phyloP scores from a whole-genome alignment of 2,329 filamentous ascomycete genomes.

The Hypoxylon rubiginosum region DNA sequence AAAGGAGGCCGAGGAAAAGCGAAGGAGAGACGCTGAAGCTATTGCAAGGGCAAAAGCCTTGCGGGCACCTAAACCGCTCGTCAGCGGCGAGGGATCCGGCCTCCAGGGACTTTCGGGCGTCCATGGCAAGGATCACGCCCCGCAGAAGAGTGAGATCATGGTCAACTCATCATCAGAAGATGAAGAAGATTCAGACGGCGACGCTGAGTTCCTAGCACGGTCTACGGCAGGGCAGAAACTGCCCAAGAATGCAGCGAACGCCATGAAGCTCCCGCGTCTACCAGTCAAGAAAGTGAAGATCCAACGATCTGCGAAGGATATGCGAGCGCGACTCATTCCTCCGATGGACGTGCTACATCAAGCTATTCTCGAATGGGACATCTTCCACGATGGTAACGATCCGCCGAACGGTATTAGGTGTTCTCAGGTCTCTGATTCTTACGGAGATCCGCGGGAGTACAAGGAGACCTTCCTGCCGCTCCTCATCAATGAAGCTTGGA shows the following conservation, averaged over 20 bases:
- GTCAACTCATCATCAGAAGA: conserved; percentile 85
- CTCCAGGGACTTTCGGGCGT: conserved; percentile 77
- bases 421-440: conserved; percentile 81
- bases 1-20: conserved; percentile 80
- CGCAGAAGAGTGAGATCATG: conserved; percentile 88
- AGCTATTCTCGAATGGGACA: conserved; percentile 92
- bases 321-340: conserved; percentile 91
- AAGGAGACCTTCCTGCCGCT: conserved; percentile 91
- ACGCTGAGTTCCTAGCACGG: conserved; percentile 63
- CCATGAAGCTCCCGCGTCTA: conserved; percentile 69
- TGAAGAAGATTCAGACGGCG: conserved; percentile 75
- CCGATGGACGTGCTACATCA: conserved; percentile 88
- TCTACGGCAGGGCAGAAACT: conserved; percentile 63
- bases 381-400: conserved; percentile 89
- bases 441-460: conserved; percentile 82
- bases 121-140: conserved; percentile 82
- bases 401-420: conserved; percentile 84
- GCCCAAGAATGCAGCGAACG: conserved; percentile 58
- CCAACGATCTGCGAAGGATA: conserved; percentile 87
- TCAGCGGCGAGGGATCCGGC: conserved; percentile 83
- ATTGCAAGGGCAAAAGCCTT: conserved; percentile 78
- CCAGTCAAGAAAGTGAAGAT: conserved; percentile 89
- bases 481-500: conserved; percentile 94
- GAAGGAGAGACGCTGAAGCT: conserved; percentile 77
- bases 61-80: conserved; percentile 64